Conservation (phyloP, 257 asterid species). For the Parsonsia alboflavescens region DNA sequence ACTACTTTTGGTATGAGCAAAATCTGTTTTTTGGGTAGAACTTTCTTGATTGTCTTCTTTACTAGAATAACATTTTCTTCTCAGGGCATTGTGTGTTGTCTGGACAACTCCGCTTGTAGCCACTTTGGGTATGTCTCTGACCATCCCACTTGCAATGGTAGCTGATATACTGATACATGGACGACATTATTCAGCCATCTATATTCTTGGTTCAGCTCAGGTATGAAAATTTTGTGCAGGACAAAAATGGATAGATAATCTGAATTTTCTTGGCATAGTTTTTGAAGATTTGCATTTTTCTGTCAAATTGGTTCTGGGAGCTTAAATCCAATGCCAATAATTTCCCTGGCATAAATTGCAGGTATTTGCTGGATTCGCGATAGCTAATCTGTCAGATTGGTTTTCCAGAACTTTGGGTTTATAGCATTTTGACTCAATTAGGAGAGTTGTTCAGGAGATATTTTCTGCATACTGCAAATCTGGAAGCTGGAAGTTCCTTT, state of each 20-base stretch:
- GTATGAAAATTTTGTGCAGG: slow-evolving; percentile 26
- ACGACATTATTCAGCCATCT: slow-evolving; percentile 85
- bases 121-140: slow-evolving; percentile 95
- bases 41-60: background rate
- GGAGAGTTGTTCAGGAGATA: background rate
- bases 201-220: slow-evolving; percentile 89
- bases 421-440: slow-evolving; percentile 26
- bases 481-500: background rate
- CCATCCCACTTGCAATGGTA: slow-evolving; percentile 97
- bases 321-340: background rate
- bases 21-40: background rate
- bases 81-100: slow-evolving; percentile 94
- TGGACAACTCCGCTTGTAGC: slow-evolving; percentile 99
- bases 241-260: background rate
- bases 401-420: slow-evolving; percentile 54
- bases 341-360: slow-evolving; percentile 29
- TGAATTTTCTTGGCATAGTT: too few species aligned
- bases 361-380: slow-evolving; percentile 86
- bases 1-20: slow-evolving; percentile 77
- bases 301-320: background rate
- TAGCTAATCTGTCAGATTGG: slow-evolving; percentile 81
- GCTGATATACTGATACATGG: slow-evolving; percentile 98
- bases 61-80: slow-evolving; percentile 5
- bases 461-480: background rate
- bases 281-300: background rate